phyloP scores from a whole-genome alignment of 2,329 filamentous ascomycete species.

The Stemphylium lycopersici region DNA sequence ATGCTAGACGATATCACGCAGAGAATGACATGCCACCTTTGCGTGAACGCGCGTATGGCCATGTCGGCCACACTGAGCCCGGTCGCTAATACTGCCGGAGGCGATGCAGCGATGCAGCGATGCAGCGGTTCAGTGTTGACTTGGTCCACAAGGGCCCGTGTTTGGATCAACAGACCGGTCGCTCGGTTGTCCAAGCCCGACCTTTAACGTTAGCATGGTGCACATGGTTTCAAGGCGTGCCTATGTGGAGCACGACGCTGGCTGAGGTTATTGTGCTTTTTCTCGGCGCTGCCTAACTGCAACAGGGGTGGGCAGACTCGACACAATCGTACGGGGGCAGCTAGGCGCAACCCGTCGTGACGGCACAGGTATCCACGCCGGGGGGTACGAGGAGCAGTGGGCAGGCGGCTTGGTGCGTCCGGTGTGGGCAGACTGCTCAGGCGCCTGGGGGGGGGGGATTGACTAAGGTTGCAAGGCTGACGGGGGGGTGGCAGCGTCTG shows the following conservation, averaged over 20 bases:
- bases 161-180: slow-evolving; percentile 24
- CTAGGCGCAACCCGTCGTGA: slow-evolving; percentile 31
- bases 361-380: slow-evolving; percentile 38
- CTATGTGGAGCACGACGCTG: slow-evolving; percentile 24
- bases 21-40: slow-evolving; percentile 13
- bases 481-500: slow-evolving; percentile 16
- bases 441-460: slow-evolving; percentile 1
- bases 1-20: slow-evolving; percentile 6
- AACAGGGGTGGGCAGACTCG: slow-evolving; percentile 20
- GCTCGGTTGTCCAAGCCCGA: slow-evolving; percentile 21
- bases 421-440: slow-evolving; percentile 22
- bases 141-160: slow-evolving; percentile 15
- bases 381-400: slow-evolving; percentile 14
- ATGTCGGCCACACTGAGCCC: slow-evolving; percentile 11
- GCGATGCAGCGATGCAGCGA: slow-evolving; percentile 27
- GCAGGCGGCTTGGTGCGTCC: slow-evolving; percentile 24
- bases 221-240: slow-evolving; percentile 42
- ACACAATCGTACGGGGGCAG: slow-evolving; percentile 15
- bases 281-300: slow-evolving; percentile 33
- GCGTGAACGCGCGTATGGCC: slow-evolving; percentile 31
- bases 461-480: slow-evolving; percentile 33
- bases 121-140: slow-evolving; percentile 21
- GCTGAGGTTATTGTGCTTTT: slow-evolving; percentile 29
- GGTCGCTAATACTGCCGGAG: slow-evolving; percentile 18
- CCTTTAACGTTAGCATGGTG: slow-evolving; percentile 28